These are phyloP conservation scores for Sporobolomyces roseus DNA, from an alignment of 768 basidiomycete genomes.

Conservation along the genomic window DNA sequence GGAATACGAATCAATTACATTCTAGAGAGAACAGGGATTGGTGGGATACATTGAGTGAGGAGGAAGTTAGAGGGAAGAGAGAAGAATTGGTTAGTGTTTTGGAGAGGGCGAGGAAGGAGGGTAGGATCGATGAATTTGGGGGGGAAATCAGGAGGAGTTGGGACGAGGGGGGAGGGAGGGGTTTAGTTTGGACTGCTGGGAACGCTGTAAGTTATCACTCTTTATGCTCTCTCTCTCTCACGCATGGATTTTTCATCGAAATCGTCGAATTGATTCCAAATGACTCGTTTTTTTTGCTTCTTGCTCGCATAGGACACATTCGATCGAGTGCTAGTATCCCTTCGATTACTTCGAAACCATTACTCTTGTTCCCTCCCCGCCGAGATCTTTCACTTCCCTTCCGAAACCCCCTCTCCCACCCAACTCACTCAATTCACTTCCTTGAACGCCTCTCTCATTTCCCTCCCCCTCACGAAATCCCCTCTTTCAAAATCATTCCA, in stretches of 20 bases:
- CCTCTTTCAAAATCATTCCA: conserved; percentile 50
- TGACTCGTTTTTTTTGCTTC: too few species aligned
- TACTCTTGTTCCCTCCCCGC: conserved; percentile 46
- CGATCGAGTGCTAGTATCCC: conserved; percentile 45
- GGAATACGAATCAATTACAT: conserved; percentile 6
- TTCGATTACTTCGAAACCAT: conserved; percentile 43
- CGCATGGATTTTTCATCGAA: background rate
- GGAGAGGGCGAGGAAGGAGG: conserved; percentile 4
- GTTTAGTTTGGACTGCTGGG: conserved; percentile 54
- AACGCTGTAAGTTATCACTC: conserved; percentile 48
- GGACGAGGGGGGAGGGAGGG: conserved; percentile 43
- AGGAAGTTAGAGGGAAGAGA: background rate
- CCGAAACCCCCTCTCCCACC: conserved; percentile 47
- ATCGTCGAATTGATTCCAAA: too few species aligned
- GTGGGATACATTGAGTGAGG: background rate
- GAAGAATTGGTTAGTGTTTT: conserved; percentile 5
- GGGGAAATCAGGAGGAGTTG: too few species aligned
- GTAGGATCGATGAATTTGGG: conserved; percentile 8
- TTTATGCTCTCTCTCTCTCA: background rate
- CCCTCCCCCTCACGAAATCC: conserved; percentile 46
- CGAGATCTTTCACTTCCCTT: conserved; percentile 51
- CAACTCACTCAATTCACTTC: conserved; percentile 22
- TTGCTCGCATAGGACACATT: conserved; percentile 47
- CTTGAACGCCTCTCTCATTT: conserved; percentile 34
- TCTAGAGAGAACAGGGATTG: background rate